Base-by-base conservation (phyloP, 495 filamentous ascomycete species). In the Penicillium atrosanguineum region DNA sequence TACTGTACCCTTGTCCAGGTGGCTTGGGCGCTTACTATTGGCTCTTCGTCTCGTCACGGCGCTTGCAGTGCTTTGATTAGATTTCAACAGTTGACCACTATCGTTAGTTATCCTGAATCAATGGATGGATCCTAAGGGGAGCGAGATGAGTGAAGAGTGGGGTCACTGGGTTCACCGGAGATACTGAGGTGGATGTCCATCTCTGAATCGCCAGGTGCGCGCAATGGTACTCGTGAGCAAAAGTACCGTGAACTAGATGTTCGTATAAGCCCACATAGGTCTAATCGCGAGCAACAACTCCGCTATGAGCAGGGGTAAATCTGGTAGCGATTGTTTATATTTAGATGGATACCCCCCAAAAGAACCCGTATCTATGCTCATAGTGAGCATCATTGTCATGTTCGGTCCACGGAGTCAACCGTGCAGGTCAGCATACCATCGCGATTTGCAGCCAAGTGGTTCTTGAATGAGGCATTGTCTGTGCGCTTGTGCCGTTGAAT, bases 41-140 rank as follows among this genome's bases (percentile, higher is more conserved):
- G 28, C 28, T 9, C 7, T 31, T 31, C 7, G 7, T 31, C 48
- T 38, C 38, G 51, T 51, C 56, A 54, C 56, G 51, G 56, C 56
- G 56, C 56, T 55, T 54, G 42, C 15, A 41, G 41, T 50, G 46
- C 56, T 59, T 49, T 53, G 53, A 49, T 57, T 53, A 59, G 56
- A 34, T 50, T n/a, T 12, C 14, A 34, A 16, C 9, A 48, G 25
- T 39, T 2, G 6, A 39, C 37, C 37, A 39, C 28, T 4, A 12
- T 31, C 28, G 28, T 31, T 9, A 1, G 7, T 31, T 9, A 31
- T 31, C 1, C 28, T 7, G 28, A 2, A 14, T 4, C 9, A 34
- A 34, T 14, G 31, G 11, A 12, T 15, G 12, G 2, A 34, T 14
- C 23, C 23, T 5, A 23, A 23, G 23, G 23, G 5, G 23, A 23